Evolutionary conservation across 768 basidiomycete species (phyloP).

Genomic region (Pleurotus tuber-regium): DNA sequence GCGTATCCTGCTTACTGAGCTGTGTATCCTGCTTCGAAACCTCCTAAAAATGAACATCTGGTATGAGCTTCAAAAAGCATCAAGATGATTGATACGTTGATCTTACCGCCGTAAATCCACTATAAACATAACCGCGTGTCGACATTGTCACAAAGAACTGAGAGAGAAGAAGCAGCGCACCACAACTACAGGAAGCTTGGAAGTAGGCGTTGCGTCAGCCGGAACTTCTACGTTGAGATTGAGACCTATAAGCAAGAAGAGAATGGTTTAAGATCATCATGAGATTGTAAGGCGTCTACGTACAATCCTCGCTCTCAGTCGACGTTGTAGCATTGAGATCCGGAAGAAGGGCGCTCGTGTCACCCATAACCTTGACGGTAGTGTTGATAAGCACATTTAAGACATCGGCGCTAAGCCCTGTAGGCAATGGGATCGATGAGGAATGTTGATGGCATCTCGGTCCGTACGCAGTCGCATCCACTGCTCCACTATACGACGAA

Average conservation of each 20-base stretch:
- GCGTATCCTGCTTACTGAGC: constrained; percentile 10
- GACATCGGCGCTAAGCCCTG: constrained; percentile 25
- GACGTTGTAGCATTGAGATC: neutral
- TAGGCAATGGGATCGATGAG: constrained; percentile 27
- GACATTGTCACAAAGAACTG: neutral
- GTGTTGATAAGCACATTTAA: constrained; percentile 27
- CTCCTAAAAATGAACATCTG: constrained; percentile 9
- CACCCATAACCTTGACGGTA: constrained; percentile 43
- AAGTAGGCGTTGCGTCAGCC: constrained; percentile 23
- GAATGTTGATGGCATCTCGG: constrained; percentile 47
- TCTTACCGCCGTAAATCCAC: constrained; percentile 9
- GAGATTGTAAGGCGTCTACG: no score
- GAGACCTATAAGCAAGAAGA: constrained; percentile 24
- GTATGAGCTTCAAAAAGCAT: neutral
- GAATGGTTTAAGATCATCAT: neutral
- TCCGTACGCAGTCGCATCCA: constrained; percentile 39
- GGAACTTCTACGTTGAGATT: constrained; percentile 44
- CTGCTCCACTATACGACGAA: constrained; percentile 32
- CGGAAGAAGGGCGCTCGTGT: neutral
- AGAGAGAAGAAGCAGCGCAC: constrained; percentile 23
- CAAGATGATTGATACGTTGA: neutral
- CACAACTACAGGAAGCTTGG: constrained; percentile 40
- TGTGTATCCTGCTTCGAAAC: constrained; percentile 20
- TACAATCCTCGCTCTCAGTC: neutral
- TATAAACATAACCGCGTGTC: neutral